phyloP scores from a whole-genome alignment of 2,329 filamentous ascomycete species.

The Cordyceps tenuipes region DNA sequence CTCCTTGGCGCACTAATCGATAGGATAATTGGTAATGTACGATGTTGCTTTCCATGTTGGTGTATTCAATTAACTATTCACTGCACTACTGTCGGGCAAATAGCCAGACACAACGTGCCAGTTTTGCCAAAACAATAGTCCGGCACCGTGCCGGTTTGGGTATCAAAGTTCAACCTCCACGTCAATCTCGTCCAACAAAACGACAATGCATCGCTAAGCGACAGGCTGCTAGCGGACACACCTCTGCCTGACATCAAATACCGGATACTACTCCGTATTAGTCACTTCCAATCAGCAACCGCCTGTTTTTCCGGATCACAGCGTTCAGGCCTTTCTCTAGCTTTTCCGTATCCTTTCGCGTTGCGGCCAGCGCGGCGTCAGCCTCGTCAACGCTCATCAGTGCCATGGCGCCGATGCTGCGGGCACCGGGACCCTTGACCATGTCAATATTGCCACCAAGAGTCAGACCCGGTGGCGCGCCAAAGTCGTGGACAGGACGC shows the following conservation, averaged over 20 bases:
- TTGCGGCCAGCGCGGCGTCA: slow-evolving; percentile 44
- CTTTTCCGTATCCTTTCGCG: slow-evolving; percentile 52
- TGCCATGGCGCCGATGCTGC: slow-evolving; percentile 35
- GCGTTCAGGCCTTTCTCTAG: slow-evolving; percentile 54
- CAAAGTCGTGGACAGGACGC: slow-evolving; percentile 27
- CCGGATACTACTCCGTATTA: neutral
- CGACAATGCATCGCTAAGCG: neutral
- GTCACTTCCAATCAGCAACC: slow-evolving; percentile 36
- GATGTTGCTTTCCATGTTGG: neutral
- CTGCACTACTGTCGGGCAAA: too few relatives aligned
- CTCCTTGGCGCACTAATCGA: neutral
- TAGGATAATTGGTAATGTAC: neutral
- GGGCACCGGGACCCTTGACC: slow-evolving; percentile 21
- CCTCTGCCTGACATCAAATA: neutral
- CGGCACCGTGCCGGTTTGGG: neutral
- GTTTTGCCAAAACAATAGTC: neutral
- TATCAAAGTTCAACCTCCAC: neutral
- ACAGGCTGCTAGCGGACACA: neutral
- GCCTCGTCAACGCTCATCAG: slow-evolving; percentile 56
- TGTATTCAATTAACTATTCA: too few relatives aligned
- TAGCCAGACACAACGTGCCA: too few relatives aligned
- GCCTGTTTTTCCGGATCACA: slow-evolving; percentile 51
- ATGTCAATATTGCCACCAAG: slow-evolving; percentile 21
- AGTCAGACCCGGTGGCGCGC: slow-evolving; percentile 16
- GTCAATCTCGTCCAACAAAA: neutral